Base-by-base conservation (phyloP, 129 eudicot species). In the Scalesia atractyloides region DNA sequence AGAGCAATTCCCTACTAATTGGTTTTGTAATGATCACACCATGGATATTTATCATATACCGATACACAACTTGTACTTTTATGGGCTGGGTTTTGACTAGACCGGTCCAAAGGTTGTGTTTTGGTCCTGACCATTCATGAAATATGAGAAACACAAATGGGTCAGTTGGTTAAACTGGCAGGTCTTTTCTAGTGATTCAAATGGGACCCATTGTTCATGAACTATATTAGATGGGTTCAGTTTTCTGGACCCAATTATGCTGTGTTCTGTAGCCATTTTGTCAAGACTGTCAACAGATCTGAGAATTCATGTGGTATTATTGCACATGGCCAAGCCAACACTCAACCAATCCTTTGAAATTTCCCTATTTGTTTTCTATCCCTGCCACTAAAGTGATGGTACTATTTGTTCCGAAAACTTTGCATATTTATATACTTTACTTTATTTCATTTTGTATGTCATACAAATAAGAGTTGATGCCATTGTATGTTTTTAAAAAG, bases 271-370 rank as follows among this genome's bases (percentile, higher is more conserved):
- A 41, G 61, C 73, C 82, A 64, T 24, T 64, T 77, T 78, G 82
- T 78, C 77, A 78, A 78, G 68, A 71, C 41, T 78, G 54, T 64
- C 44, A 43, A 63, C 73, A n/a, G 26, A 37, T 59, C 16, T 69
- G 70, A 69, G 76, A 62, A 77, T 63, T 37, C 82, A 77, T 78
- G 82, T 78, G 82, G 67, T 78, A 78, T 78, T 71, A 78, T 78
- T 78, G 82, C 82, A 70, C 77, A 78, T 78, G 82, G 82, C 76
- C 82, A 78, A 70, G 12, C 81, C 82, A 78, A 71, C 82, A 78
- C 82, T 77, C 82, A 78, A 78, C 82, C 82, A 53, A 78, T 70
- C 50, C 76, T 78, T 78, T 78, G 82, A 78, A 78, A 71, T 78
- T 64, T 78, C 56, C 33, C 56, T 66, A 67, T 56, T 76, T 74